Percentiles rank a stretch among this genome's conserved stretches.
Conservation (phyloP, 2,329 filamentous ascomycete genomes). For the Lachnellula cervina region DNA sequence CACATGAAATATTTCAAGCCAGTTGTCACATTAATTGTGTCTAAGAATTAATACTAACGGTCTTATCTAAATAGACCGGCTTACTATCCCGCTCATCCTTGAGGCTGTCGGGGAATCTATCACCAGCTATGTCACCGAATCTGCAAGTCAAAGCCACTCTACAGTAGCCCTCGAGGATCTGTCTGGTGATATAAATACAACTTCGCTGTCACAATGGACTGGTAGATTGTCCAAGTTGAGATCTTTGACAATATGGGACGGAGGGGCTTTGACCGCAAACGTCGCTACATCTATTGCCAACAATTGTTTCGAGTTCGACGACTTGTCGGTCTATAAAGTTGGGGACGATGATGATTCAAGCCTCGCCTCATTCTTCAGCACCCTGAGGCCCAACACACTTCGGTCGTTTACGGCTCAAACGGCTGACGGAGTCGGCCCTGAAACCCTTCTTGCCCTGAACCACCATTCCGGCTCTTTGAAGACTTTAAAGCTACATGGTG, state of each 20-base stretch:
- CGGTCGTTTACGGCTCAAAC: slow-evolving; percentile 54
- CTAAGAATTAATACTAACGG: slow-evolving; percentile 2
- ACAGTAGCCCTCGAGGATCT: slow-evolving; percentile 52
- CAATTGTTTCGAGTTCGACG: slow-evolving; percentile 56
- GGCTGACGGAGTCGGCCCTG: slow-evolving; percentile 47
- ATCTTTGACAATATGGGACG: slow-evolving; percentile 56
- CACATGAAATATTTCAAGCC: too few relatives aligned
- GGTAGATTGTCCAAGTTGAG: slow-evolving; percentile 53
- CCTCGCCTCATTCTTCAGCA: slow-evolving; percentile 53
- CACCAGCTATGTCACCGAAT: slow-evolving; percentile 43
- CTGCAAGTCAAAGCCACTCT: slow-evolving; percentile 38
- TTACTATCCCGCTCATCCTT: slow-evolving; percentile 36
- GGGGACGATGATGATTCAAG: slow-evolving; percentile 42
- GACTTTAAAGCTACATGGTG: slow-evolving; percentile 44
- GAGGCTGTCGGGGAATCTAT: slow-evolving; percentile 53
- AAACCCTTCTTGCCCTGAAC: slow-evolving; percentile 50
- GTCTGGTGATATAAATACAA: slow-evolving; percentile 48
- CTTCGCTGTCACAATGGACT: slow-evolving; percentile 53
- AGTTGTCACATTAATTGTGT: too few relatives aligned
- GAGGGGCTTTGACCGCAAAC: slow-evolving; percentile 51
- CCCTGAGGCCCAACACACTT: slow-evolving; percentile 52
- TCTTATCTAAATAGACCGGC: slow-evolving; percentile 2
- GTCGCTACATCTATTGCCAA: slow-evolving; percentile 49
- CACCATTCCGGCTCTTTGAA: slow-evolving; percentile 51
- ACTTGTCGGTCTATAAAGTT: slow-evolving; percentile 50